A percentile compares a stretch with the other conserved stretches of the same genome.
Conservation (phyloP, 768 basidiomycete genomes). For the Cubamyces sp. region DNA sequence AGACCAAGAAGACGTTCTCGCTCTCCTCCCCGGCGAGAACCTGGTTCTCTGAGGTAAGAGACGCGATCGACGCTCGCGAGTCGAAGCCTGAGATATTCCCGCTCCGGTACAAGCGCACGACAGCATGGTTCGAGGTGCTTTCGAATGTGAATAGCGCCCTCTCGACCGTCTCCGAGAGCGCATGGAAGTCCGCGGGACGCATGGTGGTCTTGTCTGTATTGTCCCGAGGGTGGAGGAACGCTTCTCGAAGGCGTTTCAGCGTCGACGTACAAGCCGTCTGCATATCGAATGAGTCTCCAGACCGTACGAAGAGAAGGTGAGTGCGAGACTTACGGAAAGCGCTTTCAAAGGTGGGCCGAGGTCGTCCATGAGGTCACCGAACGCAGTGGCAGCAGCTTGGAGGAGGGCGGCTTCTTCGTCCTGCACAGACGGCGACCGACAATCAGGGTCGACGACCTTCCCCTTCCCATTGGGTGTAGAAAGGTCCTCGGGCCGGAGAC, state of each 20-base stretch:
- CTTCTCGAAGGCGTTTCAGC: conserved; percentile 65
- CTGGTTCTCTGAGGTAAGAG: conserved; percentile 39
- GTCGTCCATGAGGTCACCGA: conserved; percentile 80
- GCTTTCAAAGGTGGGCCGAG: conserved; percentile 77
- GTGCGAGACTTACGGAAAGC: conserved; percentile 57
- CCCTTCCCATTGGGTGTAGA: conserved; percentile 28
- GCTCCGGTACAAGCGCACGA: conserved; percentile 69
- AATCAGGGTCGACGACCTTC: conserved; percentile 15
- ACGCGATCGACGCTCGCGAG: conserved; percentile 29
- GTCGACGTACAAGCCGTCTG: conserved; percentile 65
- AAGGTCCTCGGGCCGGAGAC: background rate
- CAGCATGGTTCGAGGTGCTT: conserved; percentile 81
- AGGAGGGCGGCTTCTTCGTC: conserved; percentile 48
- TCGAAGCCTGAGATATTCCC: conserved; percentile 40
- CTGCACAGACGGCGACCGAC: background rate
- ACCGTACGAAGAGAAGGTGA: background rate
- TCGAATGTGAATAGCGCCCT: conserved; percentile 75
- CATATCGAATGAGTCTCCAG: background rate
- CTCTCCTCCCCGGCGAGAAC: conserved; percentile 56
- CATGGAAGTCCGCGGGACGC: conserved; percentile 54
- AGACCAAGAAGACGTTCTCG: conserved; percentile 87
- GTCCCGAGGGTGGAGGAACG: conserved; percentile 54
- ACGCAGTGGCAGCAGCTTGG: conserved; percentile 70
- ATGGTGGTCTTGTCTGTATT: conserved; percentile 8
- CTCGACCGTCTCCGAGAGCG: conserved; percentile 68